Evolutionary conservation across 2,329 filamentous ascomycete genomes (phyloP).

Genomic region (Penicillium sp.): DNA sequence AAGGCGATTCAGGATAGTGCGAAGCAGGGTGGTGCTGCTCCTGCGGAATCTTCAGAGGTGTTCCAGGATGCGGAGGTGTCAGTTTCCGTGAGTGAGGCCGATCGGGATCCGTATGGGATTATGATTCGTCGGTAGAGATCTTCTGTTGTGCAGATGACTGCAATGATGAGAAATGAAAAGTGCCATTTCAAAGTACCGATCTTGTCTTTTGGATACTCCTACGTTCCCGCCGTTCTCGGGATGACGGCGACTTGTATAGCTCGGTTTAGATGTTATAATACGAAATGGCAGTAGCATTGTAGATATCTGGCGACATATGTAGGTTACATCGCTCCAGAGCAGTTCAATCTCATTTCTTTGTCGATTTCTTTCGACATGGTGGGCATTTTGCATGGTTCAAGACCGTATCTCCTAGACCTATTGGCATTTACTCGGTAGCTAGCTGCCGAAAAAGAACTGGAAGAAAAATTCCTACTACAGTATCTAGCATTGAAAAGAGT

Average conservation of each 20-base stretch:
- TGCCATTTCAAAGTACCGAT: neutral
- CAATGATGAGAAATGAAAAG: neutral
- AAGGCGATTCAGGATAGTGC: constrained; percentile 29
- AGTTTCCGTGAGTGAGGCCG: constrained; percentile 73
- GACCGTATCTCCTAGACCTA: neutral
- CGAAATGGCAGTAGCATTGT: too few relatives aligned
- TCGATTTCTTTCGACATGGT: neutral
- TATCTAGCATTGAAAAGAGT: constrained; percentile 5
- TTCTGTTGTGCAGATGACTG: neutral
- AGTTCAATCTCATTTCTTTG: neutral
- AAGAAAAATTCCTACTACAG: neutral
- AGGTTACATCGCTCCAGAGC: too few relatives aligned
- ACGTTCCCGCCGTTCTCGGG: too few relatives aligned
- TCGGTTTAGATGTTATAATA: too few relatives aligned
- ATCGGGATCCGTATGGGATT: constrained; percentile 86
- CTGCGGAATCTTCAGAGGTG: constrained; percentile 44
- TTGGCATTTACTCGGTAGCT: neutral
- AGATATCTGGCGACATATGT: too few relatives aligned
- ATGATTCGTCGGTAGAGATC: constrained; percentile 42
- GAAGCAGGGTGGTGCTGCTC: constrained; percentile 24
- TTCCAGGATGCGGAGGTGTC: constrained; percentile 55
- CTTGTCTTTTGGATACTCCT: neutral
- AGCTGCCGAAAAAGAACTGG: neutral
- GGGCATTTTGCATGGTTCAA: neutral
- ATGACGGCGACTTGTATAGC: too few relatives aligned